These are phyloP conservation scores for Cytidiella melzeri DNA, from an alignment of 768 basidiomycete species.

Conservation along the genomic window DNA sequence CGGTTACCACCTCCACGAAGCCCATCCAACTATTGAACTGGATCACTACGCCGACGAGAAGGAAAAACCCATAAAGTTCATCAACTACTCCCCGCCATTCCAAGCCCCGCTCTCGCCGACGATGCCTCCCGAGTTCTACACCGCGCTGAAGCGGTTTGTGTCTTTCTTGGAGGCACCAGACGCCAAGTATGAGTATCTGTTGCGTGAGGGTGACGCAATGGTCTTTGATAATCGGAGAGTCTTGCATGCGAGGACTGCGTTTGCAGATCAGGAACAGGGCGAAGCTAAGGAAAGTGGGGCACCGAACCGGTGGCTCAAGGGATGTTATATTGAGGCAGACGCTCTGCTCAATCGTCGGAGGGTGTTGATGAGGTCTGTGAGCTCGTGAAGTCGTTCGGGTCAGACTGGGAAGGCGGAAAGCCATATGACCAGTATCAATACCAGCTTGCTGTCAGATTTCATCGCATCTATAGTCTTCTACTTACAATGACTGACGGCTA, in stretches of 20 bases:
- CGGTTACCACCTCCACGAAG: constrained; percentile 69
- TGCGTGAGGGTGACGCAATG: constrained; percentile 80
- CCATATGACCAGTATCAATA: too few species aligned
- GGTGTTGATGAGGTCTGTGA: constrained; percentile 31
- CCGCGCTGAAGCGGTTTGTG: constrained; percentile 58
- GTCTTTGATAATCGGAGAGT: constrained; percentile 91
- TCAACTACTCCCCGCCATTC: constrained; percentile 96
- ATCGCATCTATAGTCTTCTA: too few species aligned
- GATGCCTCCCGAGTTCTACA: constrained; percentile 53
- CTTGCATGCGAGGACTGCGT: constrained; percentile 81
- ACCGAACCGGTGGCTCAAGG: constrained; percentile 84
- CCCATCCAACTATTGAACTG: constrained; percentile 75
- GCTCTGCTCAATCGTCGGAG: constrained; percentile 54
- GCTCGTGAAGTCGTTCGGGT: not conserved
- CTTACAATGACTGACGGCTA: too few species aligned
- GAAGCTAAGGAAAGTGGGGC: constrained; percentile 33
- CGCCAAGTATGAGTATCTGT: constrained; percentile 53
- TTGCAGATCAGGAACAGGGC: constrained; percentile 33
- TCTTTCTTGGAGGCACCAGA: constrained; percentile 44
- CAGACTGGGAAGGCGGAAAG: too few species aligned
- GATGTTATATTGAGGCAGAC: constrained; percentile 74
- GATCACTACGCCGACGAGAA: constrained; percentile 15
- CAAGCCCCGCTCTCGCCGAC: constrained; percentile 67
- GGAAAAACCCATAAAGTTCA: constrained; percentile 39
- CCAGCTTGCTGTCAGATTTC: too few species aligned